A percentile compares a stretch with the other conserved stretches of the same genome.
Evolutionary conservation across 2,329 filamentous ascomycete genomes (phyloP).

Genomic region (Ascochyta clinopodiicola): DNA sequence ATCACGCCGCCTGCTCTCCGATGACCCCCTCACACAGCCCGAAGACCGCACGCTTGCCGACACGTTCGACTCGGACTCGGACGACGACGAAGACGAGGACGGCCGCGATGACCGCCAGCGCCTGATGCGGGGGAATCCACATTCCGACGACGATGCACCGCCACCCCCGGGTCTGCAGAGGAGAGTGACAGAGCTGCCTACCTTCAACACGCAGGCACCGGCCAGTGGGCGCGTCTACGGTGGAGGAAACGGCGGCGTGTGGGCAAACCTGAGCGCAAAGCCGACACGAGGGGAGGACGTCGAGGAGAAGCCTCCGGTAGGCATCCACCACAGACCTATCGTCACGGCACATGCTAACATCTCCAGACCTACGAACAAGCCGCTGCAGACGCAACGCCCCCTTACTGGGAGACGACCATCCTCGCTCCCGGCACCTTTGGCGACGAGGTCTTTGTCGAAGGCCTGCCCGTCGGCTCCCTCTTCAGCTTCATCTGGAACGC

Average conservation of each 20-base stretch:
- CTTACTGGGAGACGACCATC: conserved; percentile 99
- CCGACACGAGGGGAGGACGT: conserved; percentile 81
- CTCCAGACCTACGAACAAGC: conserved; percentile 94
- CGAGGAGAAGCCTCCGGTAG: conserved; percentile 91
- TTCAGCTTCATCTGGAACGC: conserved; percentile 91
- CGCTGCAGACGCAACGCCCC: conserved; percentile 91
- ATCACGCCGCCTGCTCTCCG: conserved; percentile 60
- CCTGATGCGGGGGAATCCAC: conserved; percentile 73
- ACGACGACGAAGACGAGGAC: conserved; percentile 67
- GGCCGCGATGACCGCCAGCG: conserved; percentile 84
- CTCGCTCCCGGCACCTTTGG: conserved; percentile 88
- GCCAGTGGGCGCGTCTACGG: conserved; percentile 66
- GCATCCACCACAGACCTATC: conserved; percentile 47
- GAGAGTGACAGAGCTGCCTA: conserved; percentile 62
- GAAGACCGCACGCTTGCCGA: conserved; percentile 87
- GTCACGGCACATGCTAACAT: conserved; percentile 30
- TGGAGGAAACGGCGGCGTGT: conserved; percentile 88
- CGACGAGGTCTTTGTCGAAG: conserved; percentile 96
- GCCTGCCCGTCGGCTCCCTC: conserved; percentile 86
- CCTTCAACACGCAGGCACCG: conserved; percentile 52
- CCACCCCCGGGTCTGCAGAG: conserved; percentile 51
- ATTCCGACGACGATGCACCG: conserved; percentile 28
- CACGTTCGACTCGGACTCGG: conserved; percentile 82
- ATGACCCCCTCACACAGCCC: conserved; percentile 59
- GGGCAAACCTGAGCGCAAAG: conserved; percentile 92